Conservation (phyloP, 345 rosid genomes). For the Moricandia moricandioides region DNA sequence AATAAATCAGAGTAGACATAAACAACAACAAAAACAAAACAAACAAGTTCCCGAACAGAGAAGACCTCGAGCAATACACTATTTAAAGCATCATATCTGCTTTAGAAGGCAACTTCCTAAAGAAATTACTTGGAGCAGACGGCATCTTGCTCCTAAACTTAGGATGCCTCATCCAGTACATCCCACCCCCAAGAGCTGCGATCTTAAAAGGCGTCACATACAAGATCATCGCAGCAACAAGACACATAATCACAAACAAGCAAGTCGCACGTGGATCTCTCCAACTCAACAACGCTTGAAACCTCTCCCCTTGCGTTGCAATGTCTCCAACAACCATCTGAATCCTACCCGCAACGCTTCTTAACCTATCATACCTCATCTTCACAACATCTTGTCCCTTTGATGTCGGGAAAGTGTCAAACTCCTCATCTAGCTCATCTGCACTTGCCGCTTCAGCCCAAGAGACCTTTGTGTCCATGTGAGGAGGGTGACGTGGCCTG, state of each 20-base stretch:
- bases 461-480: conserved; percentile 80
- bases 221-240: conserved; percentile 61
- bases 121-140: conserved; percentile 80
- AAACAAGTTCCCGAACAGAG: neutral
- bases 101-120: conserved; percentile 73
- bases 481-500: conserved; percentile 71
- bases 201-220: conserved; percentile 73
- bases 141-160: conserved; percentile 87
- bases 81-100: conserved; percentile 77
- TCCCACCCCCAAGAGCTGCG: conserved; percentile 56
- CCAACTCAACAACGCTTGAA: conserved; percentile 74
- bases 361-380: conserved; percentile 82
- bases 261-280: conserved; percentile 84
- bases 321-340: conserved; percentile 82
- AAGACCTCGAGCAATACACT: neutral
- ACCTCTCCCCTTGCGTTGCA: conserved; percentile 86
- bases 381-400: conserved; percentile 61
- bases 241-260: conserved; percentile 65
- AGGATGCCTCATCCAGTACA: conserved; percentile 77
- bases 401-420: conserved; percentile 77
- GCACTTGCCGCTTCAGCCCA: conserved; percentile 81
- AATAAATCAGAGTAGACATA: neutral
- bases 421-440: conserved; percentile 83
- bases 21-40: neutral
- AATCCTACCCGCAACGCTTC: conserved; percentile 83